Base-by-base conservation (phyloP, 805 yeast genomes). In the Saccharomycopsis amapae region DNA sequence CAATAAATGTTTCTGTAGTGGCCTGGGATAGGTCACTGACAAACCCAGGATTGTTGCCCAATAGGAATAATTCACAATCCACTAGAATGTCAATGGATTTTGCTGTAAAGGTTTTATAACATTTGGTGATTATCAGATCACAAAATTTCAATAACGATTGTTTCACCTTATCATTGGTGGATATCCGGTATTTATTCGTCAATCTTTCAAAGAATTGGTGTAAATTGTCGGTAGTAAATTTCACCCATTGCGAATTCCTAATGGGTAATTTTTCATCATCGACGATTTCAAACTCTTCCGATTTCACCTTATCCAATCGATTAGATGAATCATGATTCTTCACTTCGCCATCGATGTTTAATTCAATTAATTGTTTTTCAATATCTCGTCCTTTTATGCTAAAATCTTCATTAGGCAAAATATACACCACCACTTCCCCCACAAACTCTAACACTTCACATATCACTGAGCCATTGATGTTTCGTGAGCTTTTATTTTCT, bases 321-420 rank as follows among this genome's bases (percentile, higher is more conserved):
- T 19, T n/a, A n/a, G n/a, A n/a, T n/a, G n/a, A n/a, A n/a, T n/a
- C n/a, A n/a, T n/a, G n/a, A n/a, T n/a, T n/a, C n/a, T n/a, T n/a
- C n/a, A n/a, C n/a, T n/a, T n/a, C n/a, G n/a, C n/a, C n/a, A n/a
- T n/a, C n/a, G n/a, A n/a, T n/a, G n/a, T n/a, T n/a, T n/a, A n/a
- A n/a, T n/a, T n/a, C n/a, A n/a, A n/a, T n/a, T n/a, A n/a, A n/a
- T n/a, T n/a, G n/a, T n/a, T n/a, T n/a, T n/a, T n/a, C n/a, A n/a
- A n/a, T n/a, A n/a, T n/a, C n/a, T n/a, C n/a, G n/a, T n/a, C n/a
- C n/a, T n/a, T n/a, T n/a, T n/a, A n/a, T n/a, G n/a, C n/a, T n/a
- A 33, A 35, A 36, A 38, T 45, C 36, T 4, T 31, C 30, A 31
- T 45, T 32, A 7, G 13, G 20, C 12, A 49, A 22, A 15, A 46